Percentiles rank a stretch among this genome's conserved stretches.
Conservation (phyloP, 306 rosid species). For the Trifolium dubium region DNA sequence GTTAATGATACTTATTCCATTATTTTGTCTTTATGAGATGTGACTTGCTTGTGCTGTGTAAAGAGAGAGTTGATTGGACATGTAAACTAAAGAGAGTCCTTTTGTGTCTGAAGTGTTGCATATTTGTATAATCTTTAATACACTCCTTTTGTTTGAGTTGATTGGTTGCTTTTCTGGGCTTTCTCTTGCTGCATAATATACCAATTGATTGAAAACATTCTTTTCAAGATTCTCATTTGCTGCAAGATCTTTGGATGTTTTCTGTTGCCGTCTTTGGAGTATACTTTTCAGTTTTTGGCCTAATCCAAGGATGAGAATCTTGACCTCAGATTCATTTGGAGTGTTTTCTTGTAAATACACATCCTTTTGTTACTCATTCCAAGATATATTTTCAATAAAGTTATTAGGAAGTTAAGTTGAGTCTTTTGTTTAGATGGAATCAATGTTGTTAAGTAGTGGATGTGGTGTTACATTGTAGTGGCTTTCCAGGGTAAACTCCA, state of each 20-base stretch:
- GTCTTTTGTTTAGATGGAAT: not conserved
- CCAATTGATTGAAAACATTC: slow-evolving; percentile 6
- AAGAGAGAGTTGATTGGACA: slow-evolving; percentile 4
- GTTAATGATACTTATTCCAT: not conserved
- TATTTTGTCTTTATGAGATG: slow-evolving; percentile 16
- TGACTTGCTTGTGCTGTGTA: slow-evolving; percentile 2
- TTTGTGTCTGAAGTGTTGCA: not conserved
- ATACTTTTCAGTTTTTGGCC: not conserved
- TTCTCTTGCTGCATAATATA: not conserved
- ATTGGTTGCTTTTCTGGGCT: slow-evolving; percentile 1
- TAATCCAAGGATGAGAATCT: not conserved
- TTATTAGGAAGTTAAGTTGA: not conserved
- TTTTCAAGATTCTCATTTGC: slow-evolving; percentile 7
- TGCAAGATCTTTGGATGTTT: not conserved
- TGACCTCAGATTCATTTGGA: not conserved
- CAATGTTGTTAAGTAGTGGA: not conserved
- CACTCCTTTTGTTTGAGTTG: not conserved
- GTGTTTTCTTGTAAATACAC: not conserved
- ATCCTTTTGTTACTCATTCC: slow-evolving; percentile 14
- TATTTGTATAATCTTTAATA: not conserved
- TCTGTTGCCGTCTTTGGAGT: not conserved
- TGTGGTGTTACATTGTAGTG: not conserved
- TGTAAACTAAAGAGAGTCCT: slow-evolving; percentile 3
- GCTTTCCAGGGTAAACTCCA: not conserved
- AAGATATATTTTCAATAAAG: slow-evolving; percentile 7